A percentile compares a stretch with the other conserved stretches of the same genome.
Conservation (phyloP, 108 stramenopile species). For the Skeletonema potamos region DNA sequence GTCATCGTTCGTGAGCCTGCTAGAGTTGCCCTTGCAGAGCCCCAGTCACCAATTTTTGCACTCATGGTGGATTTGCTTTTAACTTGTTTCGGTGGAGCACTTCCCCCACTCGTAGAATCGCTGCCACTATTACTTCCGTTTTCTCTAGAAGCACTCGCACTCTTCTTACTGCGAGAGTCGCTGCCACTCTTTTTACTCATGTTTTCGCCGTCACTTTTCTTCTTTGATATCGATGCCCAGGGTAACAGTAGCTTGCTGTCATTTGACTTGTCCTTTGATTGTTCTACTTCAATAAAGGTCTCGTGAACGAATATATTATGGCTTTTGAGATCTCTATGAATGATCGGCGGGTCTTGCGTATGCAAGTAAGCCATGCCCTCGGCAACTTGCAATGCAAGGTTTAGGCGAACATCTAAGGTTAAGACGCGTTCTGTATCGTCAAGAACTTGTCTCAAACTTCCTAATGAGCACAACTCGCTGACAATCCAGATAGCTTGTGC, state of each 20-base stretch:
- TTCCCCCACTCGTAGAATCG: not conserved
- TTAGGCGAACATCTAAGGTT: constrained; percentile 56
- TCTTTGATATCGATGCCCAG: constrained; percentile 27
- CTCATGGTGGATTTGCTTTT: constrained; percentile 69
- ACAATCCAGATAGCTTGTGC: constrained; percentile 98
- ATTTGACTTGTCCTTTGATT: constrained; percentile 32
- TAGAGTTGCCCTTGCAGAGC: constrained; percentile 88
- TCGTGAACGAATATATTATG: constrained; percentile 98
- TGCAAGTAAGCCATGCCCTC: constrained; percentile 97
- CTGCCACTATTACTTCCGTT: constrained; percentile 14
- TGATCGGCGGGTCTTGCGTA: constrained; percentile 92
- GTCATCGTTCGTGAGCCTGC: constrained; percentile 92
- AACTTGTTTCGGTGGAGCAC: constrained; percentile 36
- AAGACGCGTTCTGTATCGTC: constrained; percentile 78
- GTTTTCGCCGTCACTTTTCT: constrained; percentile 18
- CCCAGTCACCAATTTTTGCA: constrained; percentile 97
- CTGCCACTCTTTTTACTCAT: constrained; percentile 10
- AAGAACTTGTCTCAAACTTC: constrained; percentile 92
- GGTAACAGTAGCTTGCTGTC: constrained; percentile 32
- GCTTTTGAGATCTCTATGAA: constrained; percentile 97
- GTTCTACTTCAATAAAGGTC: constrained; percentile 68
- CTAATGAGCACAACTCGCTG: constrained; percentile 89
- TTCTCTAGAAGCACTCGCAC: not conserved
- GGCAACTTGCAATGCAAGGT: constrained; percentile 90
- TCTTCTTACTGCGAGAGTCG: not conserved